These are phyloP conservation scores for Punctularia strigosozonata DNA, from an alignment of 768 basidiomycete genomes.

Conservation along the genomic window DNA sequence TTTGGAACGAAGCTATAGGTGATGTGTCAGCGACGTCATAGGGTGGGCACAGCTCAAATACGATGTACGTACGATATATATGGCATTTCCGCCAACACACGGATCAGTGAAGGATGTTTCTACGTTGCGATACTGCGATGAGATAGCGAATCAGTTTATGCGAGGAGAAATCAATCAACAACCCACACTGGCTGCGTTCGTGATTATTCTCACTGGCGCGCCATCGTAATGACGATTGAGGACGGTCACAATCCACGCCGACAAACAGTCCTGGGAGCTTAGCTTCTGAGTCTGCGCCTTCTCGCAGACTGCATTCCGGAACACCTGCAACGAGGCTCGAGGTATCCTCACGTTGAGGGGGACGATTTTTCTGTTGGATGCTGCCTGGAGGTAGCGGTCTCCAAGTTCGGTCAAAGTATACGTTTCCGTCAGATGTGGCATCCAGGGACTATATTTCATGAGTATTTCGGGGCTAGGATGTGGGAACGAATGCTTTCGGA, in stretches of 20 bases:
- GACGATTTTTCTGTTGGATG: too few species aligned
- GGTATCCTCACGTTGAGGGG: too few species aligned
- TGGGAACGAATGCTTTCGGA: conserved; percentile 14
- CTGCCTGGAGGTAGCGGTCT: conserved; percentile 4
- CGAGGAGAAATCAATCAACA: too few species aligned
- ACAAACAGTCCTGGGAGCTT: conserved; percentile 20
- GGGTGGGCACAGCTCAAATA: too few species aligned
- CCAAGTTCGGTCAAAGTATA: conserved; percentile 11
- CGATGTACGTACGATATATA: conserved; percentile 7
- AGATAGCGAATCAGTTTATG: too few species aligned
- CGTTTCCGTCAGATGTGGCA: conserved; percentile 15
- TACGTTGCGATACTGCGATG: conserved; percentile 7
- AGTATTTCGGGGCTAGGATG: conserved; percentile 7
- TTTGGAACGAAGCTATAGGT: too few species aligned
- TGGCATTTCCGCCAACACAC: conserved; percentile 7
- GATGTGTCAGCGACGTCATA: too few species aligned
- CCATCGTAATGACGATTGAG: conserved; percentile 10
- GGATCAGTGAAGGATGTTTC: conserved; percentile 5
- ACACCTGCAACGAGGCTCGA: too few species aligned
- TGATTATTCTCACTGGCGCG: conserved; percentile 11
- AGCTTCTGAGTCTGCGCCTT: conserved; percentile 1
- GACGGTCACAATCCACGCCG: conserved; percentile 14
- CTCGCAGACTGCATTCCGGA: neutral
- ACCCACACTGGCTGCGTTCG: conserved; percentile 19
- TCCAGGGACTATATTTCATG: conserved; percentile 9